Evolutionary conservation across 2,329 filamentous ascomycete species (phyloP).

Genomic region (Ascochyta pisi): DNA sequence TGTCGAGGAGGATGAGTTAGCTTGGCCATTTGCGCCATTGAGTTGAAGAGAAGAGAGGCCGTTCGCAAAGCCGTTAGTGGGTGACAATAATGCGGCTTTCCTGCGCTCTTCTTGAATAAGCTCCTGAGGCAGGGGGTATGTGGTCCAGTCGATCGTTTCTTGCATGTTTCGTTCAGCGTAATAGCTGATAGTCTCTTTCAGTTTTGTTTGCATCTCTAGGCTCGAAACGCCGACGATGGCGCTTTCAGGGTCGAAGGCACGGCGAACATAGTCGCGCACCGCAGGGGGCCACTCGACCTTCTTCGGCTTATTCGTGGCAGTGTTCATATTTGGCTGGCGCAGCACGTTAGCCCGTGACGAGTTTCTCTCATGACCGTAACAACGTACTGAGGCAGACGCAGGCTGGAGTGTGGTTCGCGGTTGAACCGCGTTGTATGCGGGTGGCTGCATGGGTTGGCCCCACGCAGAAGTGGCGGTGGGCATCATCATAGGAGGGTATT

Average conservation of each 20-base stretch:
- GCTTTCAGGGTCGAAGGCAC: constrained; percentile 81
- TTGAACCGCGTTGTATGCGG: constrained; percentile 56
- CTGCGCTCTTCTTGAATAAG: constrained; percentile 72
- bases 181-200: constrained; percentile 84
- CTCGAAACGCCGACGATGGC: constrained; percentile 51
- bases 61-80: constrained; percentile 41
- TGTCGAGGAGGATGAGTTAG: constrained; percentile 57
- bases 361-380: neutral
- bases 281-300: constrained; percentile 81
- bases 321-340: constrained; percentile 24
- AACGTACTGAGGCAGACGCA: constrained; percentile 31
- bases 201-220: constrained; percentile 78
- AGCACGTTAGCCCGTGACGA: constrained; percentile 21
- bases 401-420: constrained; percentile 50
- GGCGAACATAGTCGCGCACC: constrained; percentile 88
- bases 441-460: constrained; percentile 32
- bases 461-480: constrained; percentile 39
- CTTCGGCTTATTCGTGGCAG: constrained; percentile 49
- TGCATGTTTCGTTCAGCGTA: constrained; percentile 78
- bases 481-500: constrained; percentile 29
- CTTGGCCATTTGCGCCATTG: constrained; percentile 25
- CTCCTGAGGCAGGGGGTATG: constrained; percentile 82
- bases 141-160: constrained; percentile 80
- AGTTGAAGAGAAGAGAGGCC: constrained; percentile 24
- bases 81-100: constrained; percentile 28